Conservation (phyloP, 1,284 basidiomycete genomes). For the Marasmius sp. region DNA sequence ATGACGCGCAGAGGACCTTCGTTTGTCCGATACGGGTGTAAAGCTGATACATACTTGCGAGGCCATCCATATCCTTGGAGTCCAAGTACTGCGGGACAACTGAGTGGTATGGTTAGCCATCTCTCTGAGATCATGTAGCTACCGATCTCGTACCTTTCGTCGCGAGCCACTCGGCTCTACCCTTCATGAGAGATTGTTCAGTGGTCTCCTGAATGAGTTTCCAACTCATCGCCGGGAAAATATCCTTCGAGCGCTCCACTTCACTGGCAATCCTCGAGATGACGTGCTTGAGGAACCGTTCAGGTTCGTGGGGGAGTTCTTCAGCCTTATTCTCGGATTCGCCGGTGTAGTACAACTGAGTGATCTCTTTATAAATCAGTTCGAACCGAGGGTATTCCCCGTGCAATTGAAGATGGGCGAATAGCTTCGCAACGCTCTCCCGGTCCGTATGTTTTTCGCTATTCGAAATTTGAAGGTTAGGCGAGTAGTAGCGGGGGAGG, state of each 20-base stretch:
- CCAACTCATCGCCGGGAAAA: slow-evolving; percentile 55
- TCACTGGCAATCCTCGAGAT: slow-evolving; percentile 55
- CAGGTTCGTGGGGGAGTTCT: slow-evolving; percentile 42
- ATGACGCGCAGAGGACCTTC: slow-evolving; percentile 58
- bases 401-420: slow-evolving; percentile 54
- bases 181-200: slow-evolving; percentile 56
- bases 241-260: slow-evolving; percentile 45
- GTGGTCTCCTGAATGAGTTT: slow-evolving; percentile 46
- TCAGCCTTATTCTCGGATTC: slow-evolving; percentile 46
- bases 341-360: slow-evolving; percentile 49
- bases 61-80: slow-evolving; percentile 42
- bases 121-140: neutral
- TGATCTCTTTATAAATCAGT: slow-evolving; percentile 47
- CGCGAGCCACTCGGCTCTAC: slow-evolving; percentile 57
- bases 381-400: slow-evolving; percentile 59
- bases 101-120: slow-evolving; percentile 24
- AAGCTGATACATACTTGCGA: slow-evolving; percentile 64
- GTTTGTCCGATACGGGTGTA: slow-evolving; percentile 62
- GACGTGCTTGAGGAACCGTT: slow-evolving; percentile 55
- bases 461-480: slow-evolving; percentile 1
- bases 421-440: slow-evolving; percentile 42
- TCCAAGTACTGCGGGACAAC: slow-evolving; percentile 63
- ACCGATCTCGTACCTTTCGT: slow-evolving; percentile 44
- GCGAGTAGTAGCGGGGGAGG: neutral
- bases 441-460: slow-evolving; percentile 33